Conservation (phyloP, 1,284 basidiomycete species). For the Heterobasidion irregulare region DNA sequence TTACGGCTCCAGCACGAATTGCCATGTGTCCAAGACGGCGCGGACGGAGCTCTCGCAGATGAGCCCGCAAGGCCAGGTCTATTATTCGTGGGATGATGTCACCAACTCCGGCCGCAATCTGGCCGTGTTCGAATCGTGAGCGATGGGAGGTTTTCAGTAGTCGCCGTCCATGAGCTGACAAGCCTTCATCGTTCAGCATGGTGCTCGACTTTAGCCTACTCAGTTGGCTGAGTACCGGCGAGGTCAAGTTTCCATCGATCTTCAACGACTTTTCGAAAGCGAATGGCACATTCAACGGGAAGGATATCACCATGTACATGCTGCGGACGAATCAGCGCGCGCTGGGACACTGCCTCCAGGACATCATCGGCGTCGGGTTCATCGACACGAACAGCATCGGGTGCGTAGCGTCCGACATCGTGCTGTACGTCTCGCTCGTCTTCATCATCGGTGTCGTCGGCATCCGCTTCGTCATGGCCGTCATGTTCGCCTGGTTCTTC, state of each 20-base stretch:
- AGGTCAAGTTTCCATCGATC: constrained; percentile 75
- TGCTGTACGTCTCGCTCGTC: constrained; percentile 91
- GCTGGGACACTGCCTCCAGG: constrained; percentile 78
- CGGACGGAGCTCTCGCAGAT: constrained; percentile 41
- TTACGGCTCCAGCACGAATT: constrained; percentile 59
- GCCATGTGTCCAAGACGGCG: constrained; percentile 61
- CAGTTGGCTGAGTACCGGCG: constrained; percentile 71
- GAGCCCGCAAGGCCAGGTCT: constrained; percentile 75
- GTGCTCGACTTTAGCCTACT: constrained; percentile 86
- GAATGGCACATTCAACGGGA: constrained; percentile 71
- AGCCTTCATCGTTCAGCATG: constrained; percentile 34
- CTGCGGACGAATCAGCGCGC: constrained; percentile 55
- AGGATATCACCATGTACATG: constrained; percentile 83
- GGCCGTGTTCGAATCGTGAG: constrained; percentile 87
- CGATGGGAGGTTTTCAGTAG: constrained; percentile 7
- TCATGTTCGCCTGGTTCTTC: constrained; percentile 96
- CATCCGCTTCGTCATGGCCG: constrained; percentile 95
- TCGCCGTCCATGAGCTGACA: background rate
- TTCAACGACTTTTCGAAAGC: constrained; percentile 73
- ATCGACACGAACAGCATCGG: constrained; percentile 93
- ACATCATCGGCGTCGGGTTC: constrained; percentile 84
- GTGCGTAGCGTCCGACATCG: constrained; percentile 91
- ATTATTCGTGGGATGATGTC: constrained; percentile 89
- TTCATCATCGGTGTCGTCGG: constrained; percentile 97
- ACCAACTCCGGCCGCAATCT: constrained; percentile 65